Evolutionary conservation across 495 filamentous ascomycete species (phyloP).

Genomic region (Penicillium psychrofluorescens): DNA sequence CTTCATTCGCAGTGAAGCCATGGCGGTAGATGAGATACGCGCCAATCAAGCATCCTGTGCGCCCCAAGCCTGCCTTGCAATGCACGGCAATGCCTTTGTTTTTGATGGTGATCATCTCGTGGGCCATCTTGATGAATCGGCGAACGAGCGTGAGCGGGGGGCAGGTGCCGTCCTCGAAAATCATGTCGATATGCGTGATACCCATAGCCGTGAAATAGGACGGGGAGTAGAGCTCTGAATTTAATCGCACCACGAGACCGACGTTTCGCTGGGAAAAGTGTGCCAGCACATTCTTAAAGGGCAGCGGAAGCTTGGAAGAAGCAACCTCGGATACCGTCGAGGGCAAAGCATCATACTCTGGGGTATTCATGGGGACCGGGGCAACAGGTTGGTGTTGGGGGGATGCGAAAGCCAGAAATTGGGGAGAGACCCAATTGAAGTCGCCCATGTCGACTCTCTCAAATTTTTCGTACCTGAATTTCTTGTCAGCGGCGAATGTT

Average conservation of each 20-base stretch:
- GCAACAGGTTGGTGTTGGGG: slow-evolving; percentile 74
- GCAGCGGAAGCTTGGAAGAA: slow-evolving; percentile 54
- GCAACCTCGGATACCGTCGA: slow-evolving; percentile 60
- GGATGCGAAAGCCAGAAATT: slow-evolving; percentile 94
- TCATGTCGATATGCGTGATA: slow-evolving; percentile 96
- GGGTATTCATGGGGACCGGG: slow-evolving; percentile 60
- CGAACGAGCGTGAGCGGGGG: slow-evolving; percentile 77
- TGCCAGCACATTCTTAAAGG: slow-evolving; percentile 90
- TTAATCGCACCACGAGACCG: slow-evolving; percentile 88
- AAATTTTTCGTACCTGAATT: slow-evolving; percentile 73
- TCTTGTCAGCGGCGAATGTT: slow-evolving; percentile 11
- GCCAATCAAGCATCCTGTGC: slow-evolving; percentile 92
- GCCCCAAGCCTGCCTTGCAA: slow-evolving; percentile 96
- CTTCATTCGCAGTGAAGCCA: slow-evolving; percentile 97
- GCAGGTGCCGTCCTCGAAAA: slow-evolving; percentile 97
- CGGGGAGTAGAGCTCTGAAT: slow-evolving; percentile 90
- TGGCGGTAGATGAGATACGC: slow-evolving; percentile 96
- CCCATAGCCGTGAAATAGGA: slow-evolving; percentile 93
- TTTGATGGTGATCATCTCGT: slow-evolving; percentile 84
- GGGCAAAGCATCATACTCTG: slow-evolving; percentile 65
- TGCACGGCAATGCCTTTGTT: slow-evolving; percentile 91
- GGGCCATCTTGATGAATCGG: slow-evolving; percentile 89
- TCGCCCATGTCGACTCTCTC: slow-evolving; percentile 97
- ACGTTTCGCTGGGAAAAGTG: slow-evolving; percentile 85
- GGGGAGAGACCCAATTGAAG: slow-evolving; percentile 97